phyloP scores from a whole-genome alignment of 164 flowering plant genomes.

The Berberis vulgaris region DNA sequence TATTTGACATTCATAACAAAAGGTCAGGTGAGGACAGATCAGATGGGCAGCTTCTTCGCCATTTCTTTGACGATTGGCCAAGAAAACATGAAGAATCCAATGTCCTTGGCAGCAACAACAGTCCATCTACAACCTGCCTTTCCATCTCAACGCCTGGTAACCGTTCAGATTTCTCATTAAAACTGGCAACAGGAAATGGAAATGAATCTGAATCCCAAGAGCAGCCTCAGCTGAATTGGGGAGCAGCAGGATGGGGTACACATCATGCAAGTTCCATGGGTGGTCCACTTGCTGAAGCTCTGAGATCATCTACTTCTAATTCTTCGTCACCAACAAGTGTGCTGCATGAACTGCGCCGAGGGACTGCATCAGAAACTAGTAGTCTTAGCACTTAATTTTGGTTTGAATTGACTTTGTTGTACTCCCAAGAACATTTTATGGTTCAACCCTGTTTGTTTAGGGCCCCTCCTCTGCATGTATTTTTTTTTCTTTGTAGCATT shows the following conservation, averaged over 20 bases:
- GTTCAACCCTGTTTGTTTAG: not conserved
- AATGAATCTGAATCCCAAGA: constrained; percentile 16
- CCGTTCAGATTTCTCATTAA: constrained; percentile 61
- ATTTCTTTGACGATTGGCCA: constrained; percentile 84
- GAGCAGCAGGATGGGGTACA: constrained; percentile 29
- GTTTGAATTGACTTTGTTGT: not conserved
- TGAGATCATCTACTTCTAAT: constrained; percentile 46
- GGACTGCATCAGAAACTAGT: constrained; percentile 36
- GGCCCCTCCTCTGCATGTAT: not conserved
- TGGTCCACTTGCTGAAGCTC: constrained; percentile 82
- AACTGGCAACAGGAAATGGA: constrained; percentile 54
- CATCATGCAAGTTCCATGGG: constrained; percentile 53
- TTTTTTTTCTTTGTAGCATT: too few species aligned
- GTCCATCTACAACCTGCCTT: constrained; percentile 34
- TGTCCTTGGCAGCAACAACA: constrained; percentile 13
- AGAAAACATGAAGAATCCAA: constrained; percentile 35
- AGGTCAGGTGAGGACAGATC: constrained; percentile 7
- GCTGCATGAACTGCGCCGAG: constrained; percentile 41
- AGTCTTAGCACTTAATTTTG: constrained; percentile 29
- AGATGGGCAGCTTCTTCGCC: constrained; percentile 46
- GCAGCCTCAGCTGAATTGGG: constrained; percentile 34
- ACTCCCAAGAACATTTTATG: not conserved
- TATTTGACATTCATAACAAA: constrained; percentile 20
- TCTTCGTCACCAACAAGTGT: constrained; percentile 55
- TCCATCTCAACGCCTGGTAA: constrained; percentile 48